These are phyloP conservation scores for Phaeophleospora eucalypticola DNA, from an alignment of 2,329 filamentous ascomycete species.

Conservation along the genomic window DNA sequence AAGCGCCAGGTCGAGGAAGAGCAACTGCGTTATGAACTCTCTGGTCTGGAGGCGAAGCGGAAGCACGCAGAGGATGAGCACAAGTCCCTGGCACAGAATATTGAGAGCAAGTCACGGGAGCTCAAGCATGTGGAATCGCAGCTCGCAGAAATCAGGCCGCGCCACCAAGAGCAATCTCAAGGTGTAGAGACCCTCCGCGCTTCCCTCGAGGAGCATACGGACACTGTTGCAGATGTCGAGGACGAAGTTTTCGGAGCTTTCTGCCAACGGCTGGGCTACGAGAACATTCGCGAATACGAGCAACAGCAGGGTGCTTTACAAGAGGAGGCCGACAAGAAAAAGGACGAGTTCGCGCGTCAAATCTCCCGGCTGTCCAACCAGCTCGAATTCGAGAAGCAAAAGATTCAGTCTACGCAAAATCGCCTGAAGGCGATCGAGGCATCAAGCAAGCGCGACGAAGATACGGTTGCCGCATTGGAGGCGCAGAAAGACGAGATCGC, in stretches of 20 bases:
- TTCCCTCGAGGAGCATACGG: conserved; percentile 53
- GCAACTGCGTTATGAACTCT: conserved; percentile 71
- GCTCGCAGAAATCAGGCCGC: conserved; percentile 71
- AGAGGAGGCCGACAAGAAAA: conserved; percentile 83
- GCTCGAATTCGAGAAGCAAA: conserved; percentile 63
- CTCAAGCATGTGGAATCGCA: conserved; percentile 68
- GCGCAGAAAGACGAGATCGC: conserved; percentile 71
- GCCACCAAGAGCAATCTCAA: conserved; percentile 66
- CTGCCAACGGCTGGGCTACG: conserved; percentile 80
- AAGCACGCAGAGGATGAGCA: conserved; percentile 70
- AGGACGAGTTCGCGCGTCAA: conserved; percentile 80
- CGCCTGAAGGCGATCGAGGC: conserved; percentile 67
- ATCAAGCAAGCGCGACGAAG: conserved; percentile 61
- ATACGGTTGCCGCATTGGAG: conserved; percentile 66
- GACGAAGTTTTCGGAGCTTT: conserved; percentile 84
- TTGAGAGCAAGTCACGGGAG: conserved; percentile 79
- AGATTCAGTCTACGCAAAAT: conserved; percentile 63
- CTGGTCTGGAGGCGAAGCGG: conserved; percentile 73
- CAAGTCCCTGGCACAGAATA: conserved; percentile 73
- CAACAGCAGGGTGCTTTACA: conserved; percentile 88
- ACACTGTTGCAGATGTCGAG: conserved; percentile 73
- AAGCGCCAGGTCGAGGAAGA: conserved; percentile 76
- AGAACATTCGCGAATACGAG: conserved; percentile 88
- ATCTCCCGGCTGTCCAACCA: conserved; percentile 59
- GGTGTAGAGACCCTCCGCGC: conserved; percentile 61